Conservation (phyloP, 129 eudicot species). For the Chrysanthemum lavandulifolium region DNA sequence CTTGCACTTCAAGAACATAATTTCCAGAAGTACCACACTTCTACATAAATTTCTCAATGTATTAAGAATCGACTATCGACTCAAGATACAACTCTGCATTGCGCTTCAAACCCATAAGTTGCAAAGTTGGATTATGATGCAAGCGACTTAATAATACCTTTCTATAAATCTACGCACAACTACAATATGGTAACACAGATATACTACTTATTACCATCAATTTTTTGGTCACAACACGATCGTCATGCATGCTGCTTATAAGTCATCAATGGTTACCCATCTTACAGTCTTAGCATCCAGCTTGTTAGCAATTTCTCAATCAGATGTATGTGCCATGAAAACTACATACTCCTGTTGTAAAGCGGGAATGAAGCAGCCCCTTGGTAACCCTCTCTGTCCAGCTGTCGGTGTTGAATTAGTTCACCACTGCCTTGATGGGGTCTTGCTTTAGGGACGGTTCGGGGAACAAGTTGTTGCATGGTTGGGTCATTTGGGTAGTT, state of each 20-base stretch:
- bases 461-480: slow-evolving; percentile 30
- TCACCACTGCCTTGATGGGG: slow-evolving; percentile 54
- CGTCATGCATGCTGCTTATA: neutral
- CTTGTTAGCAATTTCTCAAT: neutral
- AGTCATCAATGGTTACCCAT: neutral
- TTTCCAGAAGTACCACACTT: neutral
- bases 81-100: slow-evolving; percentile 4
- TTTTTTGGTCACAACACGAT: neutral
- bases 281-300: neutral
- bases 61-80: neutral
- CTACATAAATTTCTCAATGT: neutral
- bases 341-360: slow-evolving; percentile 43
- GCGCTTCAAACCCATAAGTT: neutral
- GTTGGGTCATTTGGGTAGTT: slow-evolving; percentile 38
- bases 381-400: slow-evolving; percentile 36
- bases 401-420: slow-evolving; percentile 40
- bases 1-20: neutral
- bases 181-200: slow-evolving; percentile 20
- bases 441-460: slow-evolving; percentile 34
- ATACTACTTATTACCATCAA: slow-evolving; percentile 11
- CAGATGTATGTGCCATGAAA: neutral
- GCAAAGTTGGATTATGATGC: neutral
- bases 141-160: neutral
- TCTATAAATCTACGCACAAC: slow-evolving; percentile 14
- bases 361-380: slow-evolving; percentile 36